Base-by-base conservation (phyloP, 495 filamentous ascomycete genomes). In the Tuber magnatum region DNA sequence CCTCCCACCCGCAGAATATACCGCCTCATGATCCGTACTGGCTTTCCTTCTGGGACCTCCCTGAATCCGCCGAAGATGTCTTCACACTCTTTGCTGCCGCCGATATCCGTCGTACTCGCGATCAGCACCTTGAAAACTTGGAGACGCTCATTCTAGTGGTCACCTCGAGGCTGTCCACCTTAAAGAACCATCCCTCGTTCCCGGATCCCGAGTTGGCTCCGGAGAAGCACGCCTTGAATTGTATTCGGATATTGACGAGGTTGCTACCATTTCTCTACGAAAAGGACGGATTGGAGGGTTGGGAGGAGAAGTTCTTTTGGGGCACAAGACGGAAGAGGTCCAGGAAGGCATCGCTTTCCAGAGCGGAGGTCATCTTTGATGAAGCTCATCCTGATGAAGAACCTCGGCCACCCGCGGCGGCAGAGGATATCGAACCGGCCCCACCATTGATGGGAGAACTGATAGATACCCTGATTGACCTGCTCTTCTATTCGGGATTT, bases 271-370 rank as follows among this genome's bases (percentile, higher is more conserved):
- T 92, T 80, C 84, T 99, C 65, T 97, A 97, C 83, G 95, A 99
- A 84, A 90, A 90, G 32, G 95, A 98, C 40, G 88, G 92, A 68
- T 83, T 99, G 61, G 90, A 93, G 74, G 85, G 84, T 71, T 99
- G 95, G 95, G 93, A 97, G 82, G 90, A 96, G 72, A 89, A 89
- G 70, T 94, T 97, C 86, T 97, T 99, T 80, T 99, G 95, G 95
- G 86, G 88, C 22, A 85, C 89, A 74, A 87, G 94, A 80, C 89
- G 87, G 84, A 93, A 89, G 83, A 88, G 85, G 77, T 87, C 84
- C 46, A 83, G 85, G 77, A 83, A 85, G 74, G 83, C 85, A 42
- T 86, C 88, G 77, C 82, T 86, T 35, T 84, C 89, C 38, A 87
- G 84, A 76, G 84, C 90, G 2, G 92, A 97, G 84, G 89, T 97